These are phyloP conservation scores for Ruellia speciosa DNA, from an alignment of 305 asterid genomes.

Conservation along the genomic window DNA sequence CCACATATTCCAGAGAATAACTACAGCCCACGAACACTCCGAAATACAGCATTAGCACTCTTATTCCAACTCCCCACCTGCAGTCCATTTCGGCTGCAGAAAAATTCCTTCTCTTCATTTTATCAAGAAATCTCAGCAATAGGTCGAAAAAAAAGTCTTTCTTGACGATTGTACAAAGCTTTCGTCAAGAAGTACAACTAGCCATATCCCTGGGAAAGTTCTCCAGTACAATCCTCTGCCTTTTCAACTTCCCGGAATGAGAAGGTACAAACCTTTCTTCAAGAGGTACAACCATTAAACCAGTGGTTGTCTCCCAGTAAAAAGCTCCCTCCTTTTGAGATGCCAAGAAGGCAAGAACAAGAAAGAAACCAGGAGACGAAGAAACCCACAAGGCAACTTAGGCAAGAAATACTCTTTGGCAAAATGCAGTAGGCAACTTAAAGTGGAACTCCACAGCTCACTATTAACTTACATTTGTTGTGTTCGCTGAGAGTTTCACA, in stretches of 20 bases:
- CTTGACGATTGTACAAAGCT: constrained; percentile 18
- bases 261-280: constrained; percentile 15
- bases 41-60: constrained; percentile 31
- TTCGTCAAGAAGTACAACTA: constrained; percentile 6
- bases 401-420: background rate
- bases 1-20: constrained; percentile 34
- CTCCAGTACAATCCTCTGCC: constrained; percentile 20
- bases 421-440: background rate
- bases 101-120: background rate
- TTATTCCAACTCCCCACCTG: constrained; percentile 26
- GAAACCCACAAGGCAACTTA: background rate
- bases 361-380: background rate
- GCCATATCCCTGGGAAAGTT: constrained; percentile 25
- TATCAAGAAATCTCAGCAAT: constrained; percentile 2
- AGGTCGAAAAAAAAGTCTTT: background rate
- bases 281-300: constrained; percentile 6
- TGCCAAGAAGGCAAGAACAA: too few relatives aligned
- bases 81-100: constrained; percentile 35
- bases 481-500: background rate
- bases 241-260: background rate
- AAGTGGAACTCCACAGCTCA: background rate
- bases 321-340: too few relatives aligned
- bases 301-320: background rate
- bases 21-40: constrained; percentile 34
- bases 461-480: too few relatives aligned